Evolutionary conservation across 1,284 basidiomycete species (phyloP), one percentile per base, ranked within the genome.

Genomic region (Coriolopsis trogii): DNA sequence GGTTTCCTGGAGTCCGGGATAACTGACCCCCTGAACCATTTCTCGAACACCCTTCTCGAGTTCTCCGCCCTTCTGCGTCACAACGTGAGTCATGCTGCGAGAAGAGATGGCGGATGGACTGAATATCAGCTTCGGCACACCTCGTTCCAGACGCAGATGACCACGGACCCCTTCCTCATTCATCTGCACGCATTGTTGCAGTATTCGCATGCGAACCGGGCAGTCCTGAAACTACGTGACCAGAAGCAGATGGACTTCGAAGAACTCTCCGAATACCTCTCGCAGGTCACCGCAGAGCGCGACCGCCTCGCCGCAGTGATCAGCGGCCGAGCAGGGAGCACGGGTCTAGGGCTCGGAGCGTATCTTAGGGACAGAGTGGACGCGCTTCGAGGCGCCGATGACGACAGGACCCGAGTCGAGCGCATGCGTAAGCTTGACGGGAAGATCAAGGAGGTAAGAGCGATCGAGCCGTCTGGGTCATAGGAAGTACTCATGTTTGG

Each of bases 191-290:
- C 95, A 1, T 78, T 98, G 5, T 77, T 95, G 6, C 83, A 87
- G 7, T 98, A 98, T 68, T 90, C 94, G 0, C 84, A 91, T 60
- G 87, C 93, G 23, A 96, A 98, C 64, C 86, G 92, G 44, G 85
- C 87, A 7, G 93, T 98, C 5, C 81, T 99, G 55, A 96, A 93
- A 70, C 80, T 98, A 29, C 87, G 97, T 40, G 97, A 99, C 70
- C 94, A 98, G 72, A 99, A 98, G 71, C 97, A 99, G 70, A 84
- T 98, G 47, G 96, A 99, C 69, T 98, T 98, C 62, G 96, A 99
- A 71, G 96, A 98, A 67, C 82, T 98, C 5, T 95, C 94, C 5
- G 92, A 95, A 50, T 99, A 99, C 70, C 79, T 99, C 6, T 92
- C 92, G 2, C 90, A 89, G 6, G 85, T 98, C 25, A 95, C 93